Evolutionary conservation across 352 stramenopile species (phyloP).

Genomic region (Pythium rishiriense): DNA sequence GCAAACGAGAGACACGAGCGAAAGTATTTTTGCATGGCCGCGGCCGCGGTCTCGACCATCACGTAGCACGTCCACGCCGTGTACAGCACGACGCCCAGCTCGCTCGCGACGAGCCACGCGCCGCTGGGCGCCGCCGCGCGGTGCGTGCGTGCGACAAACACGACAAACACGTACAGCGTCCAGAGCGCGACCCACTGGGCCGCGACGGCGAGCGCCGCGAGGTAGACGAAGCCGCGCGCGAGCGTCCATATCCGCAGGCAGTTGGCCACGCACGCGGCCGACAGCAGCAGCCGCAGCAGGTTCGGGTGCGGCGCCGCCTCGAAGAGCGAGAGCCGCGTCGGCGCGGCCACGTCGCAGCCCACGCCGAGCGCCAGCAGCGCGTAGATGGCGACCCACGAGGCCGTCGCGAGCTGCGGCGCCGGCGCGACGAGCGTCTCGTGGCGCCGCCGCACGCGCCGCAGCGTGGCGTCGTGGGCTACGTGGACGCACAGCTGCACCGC

Average conservation of each 20-base stretch:
- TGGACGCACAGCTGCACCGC: constrained; percentile 12
- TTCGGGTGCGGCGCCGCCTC: constrained; percentile 4
- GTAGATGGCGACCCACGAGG: constrained; percentile 31
- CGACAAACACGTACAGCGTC: constrained; percentile 20
- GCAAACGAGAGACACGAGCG: constrained; percentile 18
- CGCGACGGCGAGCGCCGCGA: background rate
- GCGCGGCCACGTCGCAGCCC: constrained; percentile 15
- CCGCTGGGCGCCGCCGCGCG: background rate
- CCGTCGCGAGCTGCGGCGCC: constrained; percentile 11
- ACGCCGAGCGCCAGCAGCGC: constrained; percentile 20
- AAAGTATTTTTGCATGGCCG: constrained; percentile 20
- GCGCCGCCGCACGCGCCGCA: constrained; percentile 6
- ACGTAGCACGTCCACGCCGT: constrained; percentile 11
- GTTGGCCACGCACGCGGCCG: background rate
- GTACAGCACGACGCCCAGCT: constrained; percentile 17
- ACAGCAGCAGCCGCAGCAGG: constrained; percentile 11
- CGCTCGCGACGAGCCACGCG: background rate
- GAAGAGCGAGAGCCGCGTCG: constrained; percentile 11
- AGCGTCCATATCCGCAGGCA: constrained; percentile 9
- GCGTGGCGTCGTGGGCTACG: background rate
- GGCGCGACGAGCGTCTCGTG: constrained; percentile 30
- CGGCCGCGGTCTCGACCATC: constrained; percentile 10
- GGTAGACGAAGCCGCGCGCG: constrained; percentile 7
- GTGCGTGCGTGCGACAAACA: constrained; percentile 7
- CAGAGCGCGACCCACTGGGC: constrained; percentile 15